phyloP scores from a whole-genome alignment of 257 asterid genomes.

The Solanum neorickii region DNA sequence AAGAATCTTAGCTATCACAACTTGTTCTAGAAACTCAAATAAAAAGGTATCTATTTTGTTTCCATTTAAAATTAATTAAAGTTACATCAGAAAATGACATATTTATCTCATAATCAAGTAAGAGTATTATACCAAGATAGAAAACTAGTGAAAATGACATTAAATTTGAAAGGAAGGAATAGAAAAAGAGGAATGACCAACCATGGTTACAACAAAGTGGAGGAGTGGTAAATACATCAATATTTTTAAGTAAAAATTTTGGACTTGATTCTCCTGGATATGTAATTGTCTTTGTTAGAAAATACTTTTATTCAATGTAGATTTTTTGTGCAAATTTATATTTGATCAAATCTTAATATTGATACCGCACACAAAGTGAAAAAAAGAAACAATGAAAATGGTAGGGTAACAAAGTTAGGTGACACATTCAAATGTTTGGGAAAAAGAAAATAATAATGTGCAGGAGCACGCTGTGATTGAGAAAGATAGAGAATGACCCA shows the following conservation, averaged over 20 bases:
- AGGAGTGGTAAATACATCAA: not conserved
- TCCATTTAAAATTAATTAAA: not conserved
- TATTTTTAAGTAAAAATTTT: too few species aligned
- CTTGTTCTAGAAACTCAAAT: not conserved
- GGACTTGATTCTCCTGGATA: accelerated
- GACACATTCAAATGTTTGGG: not conserved
- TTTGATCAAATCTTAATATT: too few species aligned
- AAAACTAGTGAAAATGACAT: not conserved
- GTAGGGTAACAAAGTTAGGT: not conserved
- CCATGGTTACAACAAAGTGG: not conserved
- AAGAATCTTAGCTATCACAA: not conserved
- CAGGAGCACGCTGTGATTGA: slow-evolving; percentile 13
- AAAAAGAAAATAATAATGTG: not conserved
- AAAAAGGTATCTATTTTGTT: not conserved
- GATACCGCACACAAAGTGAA: too few species aligned
- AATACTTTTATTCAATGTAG: too few species aligned
- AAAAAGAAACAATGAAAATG: not conserved
- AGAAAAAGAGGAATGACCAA: not conserved
- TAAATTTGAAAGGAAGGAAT: not conserved
- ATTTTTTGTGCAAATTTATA: accelerated
- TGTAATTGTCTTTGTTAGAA: not conserved
- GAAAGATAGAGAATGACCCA: slow-evolving; percentile 5
- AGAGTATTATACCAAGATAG: not conserved
- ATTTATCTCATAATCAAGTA: not conserved
- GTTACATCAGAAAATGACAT: not conserved